Conservation (phyloP, 495 filamentous ascomycete species). For the Aspergillus indologenus region DNA sequence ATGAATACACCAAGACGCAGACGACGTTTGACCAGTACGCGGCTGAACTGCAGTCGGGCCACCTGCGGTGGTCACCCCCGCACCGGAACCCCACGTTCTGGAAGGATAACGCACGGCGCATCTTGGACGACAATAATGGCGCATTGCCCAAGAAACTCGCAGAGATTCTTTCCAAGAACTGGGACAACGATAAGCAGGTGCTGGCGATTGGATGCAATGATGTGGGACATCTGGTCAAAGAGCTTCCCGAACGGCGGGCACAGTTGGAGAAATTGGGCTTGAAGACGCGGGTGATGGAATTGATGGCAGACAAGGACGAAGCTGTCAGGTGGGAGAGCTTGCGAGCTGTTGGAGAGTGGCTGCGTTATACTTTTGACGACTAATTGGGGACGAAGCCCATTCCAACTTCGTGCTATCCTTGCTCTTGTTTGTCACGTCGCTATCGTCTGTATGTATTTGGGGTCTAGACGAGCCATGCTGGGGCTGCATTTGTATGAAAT, state of each 20-base stretch:
- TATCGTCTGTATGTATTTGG: conserved; percentile 8
- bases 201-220: conserved; percentile 96
- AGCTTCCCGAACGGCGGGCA: conserved; percentile 78
- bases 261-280: conserved; percentile 87
- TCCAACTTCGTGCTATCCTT: conserved; percentile 6
- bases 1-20: conserved; percentile 92
- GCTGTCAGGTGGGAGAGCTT: conserved; percentile 93
- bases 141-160: conserved; percentile 78
- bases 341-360: conserved; percentile 87
- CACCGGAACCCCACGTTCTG: conserved; percentile 90
- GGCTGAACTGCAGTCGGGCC: conserved; percentile 81
- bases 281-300: conserved; percentile 88
- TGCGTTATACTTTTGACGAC: conserved; percentile 81
- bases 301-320: conserved; percentile 91
- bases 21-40: conserved; percentile 97
- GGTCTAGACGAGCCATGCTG: conserved; percentile 8
- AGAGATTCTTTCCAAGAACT: conserved; percentile 78
- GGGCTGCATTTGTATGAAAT: conserved; percentile 15
- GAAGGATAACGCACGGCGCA: conserved; percentile 90
- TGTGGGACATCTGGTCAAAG: conserved; percentile 81
- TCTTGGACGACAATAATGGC: conserved; percentile 79
- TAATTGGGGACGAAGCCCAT: conserved; percentile 16
- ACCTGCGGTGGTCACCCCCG: conserved; percentile 92
- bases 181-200: conserved; percentile 93
- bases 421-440: conserved; percentile 9